These are phyloP conservation scores for Nelumbo lutea DNA, from an alignment of 164 flowering plant genomes.

Conservation along the genomic window DNA sequence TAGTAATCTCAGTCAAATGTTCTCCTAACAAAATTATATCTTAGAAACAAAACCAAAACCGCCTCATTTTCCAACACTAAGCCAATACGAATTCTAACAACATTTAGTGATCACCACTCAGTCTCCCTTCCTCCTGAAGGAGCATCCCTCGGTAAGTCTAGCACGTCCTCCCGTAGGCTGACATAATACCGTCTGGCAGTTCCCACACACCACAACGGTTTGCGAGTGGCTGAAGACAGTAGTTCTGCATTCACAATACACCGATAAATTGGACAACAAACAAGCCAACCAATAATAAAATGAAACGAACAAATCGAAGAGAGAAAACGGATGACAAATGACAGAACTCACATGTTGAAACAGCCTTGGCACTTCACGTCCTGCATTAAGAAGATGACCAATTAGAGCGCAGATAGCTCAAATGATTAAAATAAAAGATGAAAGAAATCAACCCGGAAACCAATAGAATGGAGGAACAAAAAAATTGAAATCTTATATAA, in stretches of 20 bases:
- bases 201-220: conserved; percentile 51
- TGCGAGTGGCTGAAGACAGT: conserved; percentile 56
- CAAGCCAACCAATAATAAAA: too few relatives aligned
- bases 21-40: too few relatives aligned
- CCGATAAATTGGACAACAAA: too few relatives aligned
- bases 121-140: conserved; percentile 50
- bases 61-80: too few relatives aligned
- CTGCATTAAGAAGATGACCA: conserved; percentile 9
- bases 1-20: too few relatives aligned
- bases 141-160: conserved; percentile 51
- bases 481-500: background rate
- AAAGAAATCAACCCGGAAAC: background rate
- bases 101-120: conserved; percentile 5
- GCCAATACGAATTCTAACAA: too few relatives aligned
- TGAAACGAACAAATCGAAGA: background rate
- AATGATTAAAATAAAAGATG: background rate
- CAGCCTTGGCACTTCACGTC: conserved; percentile 59
- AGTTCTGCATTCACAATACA: too few relatives aligned
- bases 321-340: background rate
- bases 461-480: background rate
- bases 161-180: conserved; percentile 54
- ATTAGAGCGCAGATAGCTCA: too few relatives aligned
- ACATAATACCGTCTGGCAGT: conserved; percentile 52
- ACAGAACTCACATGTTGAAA: conserved; percentile 45
- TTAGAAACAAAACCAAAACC: too few relatives aligned